phyloP scores from a whole-genome alignment of 805 yeast species.

The Barnettozyma californica region DNA sequence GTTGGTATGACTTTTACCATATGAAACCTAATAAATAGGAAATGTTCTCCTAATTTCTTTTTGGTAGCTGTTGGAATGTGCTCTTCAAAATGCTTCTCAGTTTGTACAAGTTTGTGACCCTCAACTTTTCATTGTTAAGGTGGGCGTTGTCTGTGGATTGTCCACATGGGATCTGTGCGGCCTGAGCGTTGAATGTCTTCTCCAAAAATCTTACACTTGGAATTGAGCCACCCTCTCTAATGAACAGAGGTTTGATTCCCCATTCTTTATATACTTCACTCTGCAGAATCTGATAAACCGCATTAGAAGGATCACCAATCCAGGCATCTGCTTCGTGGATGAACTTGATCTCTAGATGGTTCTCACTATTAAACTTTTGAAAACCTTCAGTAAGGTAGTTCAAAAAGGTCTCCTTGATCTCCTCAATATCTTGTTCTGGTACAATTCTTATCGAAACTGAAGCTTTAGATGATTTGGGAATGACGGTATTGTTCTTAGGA shows the following conservation, averaged over 20 bases:
- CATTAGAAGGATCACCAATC: slow-evolving; percentile 82
- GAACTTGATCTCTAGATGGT: slow-evolving; percentile 54
- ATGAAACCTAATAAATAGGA: not conserved
- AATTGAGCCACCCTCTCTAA: slow-evolving; percentile 96
- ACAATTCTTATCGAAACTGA: slow-evolving; percentile 80
- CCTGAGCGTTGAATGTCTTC: slow-evolving; percentile 76
- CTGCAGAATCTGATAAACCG: slow-evolving; percentile 62
- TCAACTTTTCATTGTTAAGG: slow-evolving; percentile 75
- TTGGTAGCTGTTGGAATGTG: slow-evolving; percentile 21
- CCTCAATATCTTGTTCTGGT: slow-evolving; percentile 73
- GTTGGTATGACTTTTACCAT: not conserved
- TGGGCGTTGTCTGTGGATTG: slow-evolving; percentile 95
- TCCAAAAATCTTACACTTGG: slow-evolving; percentile 86
- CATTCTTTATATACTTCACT: slow-evolving; percentile 64
- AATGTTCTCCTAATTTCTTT: slow-evolving; percentile 2
- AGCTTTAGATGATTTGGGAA: slow-evolving; percentile 76
- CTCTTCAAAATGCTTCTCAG: slow-evolving; percentile 53
- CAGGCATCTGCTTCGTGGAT: slow-evolving; percentile 92
- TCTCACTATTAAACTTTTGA: slow-evolving; percentile 46
- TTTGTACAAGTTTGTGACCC: slow-evolving; percentile 73
- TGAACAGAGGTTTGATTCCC: slow-evolving; percentile 76
- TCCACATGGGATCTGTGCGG: slow-evolving; percentile 95
- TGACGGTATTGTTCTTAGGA: slow-evolving; percentile 84
- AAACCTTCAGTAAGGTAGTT: slow-evolving; percentile 46
- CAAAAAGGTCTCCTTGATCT: slow-evolving; percentile 47